A percentile compares a stretch with the other conserved stretches of the same genome.
Evolutionary conservation across 1,284 basidiomycete species (phyloP).

Genomic region (Cryptococcus hybrid): DNA sequence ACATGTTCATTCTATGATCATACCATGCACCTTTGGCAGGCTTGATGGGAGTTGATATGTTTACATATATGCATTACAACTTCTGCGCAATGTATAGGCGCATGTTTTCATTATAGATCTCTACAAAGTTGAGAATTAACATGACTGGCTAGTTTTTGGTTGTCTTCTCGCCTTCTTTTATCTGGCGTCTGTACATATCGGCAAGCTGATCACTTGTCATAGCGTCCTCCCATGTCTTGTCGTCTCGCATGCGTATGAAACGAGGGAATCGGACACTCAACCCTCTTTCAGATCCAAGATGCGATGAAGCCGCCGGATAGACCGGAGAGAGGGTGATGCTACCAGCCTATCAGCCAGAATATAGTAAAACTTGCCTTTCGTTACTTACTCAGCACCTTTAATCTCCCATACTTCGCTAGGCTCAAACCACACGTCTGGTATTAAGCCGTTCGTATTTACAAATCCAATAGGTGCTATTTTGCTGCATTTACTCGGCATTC

Average conservation of each 20-base stretch:
- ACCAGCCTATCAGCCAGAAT: neutral
- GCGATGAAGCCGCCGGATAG: slow-evolving; percentile 72
- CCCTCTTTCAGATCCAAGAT: slow-evolving; percentile 67
- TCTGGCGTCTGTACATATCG: slow-evolving; percentile 65
- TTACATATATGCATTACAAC: neutral
- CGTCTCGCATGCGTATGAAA: slow-evolving; percentile 56
- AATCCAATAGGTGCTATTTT: slow-evolving; percentile 58
- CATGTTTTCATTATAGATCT: too few species aligned
- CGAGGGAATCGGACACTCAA: slow-evolving; percentile 61
- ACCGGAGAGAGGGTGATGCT: slow-evolving; percentile 86
- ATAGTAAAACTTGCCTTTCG: too few species aligned
- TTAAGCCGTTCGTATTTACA: slow-evolving; percentile 70
- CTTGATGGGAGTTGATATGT: slow-evolving; percentile 39
- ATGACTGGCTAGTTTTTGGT: neutral
- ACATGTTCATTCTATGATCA: slow-evolving; percentile 99
- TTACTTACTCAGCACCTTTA: slow-evolving; percentile 73
- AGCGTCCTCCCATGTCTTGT: slow-evolving; percentile 56
- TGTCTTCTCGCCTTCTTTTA: slow-evolving; percentile 19
- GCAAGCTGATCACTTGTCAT: slow-evolving; percentile 60
- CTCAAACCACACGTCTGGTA: slow-evolving; percentile 78
- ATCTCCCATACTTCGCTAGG: slow-evolving; percentile 91
- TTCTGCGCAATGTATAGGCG: too few species aligned
- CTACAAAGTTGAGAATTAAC: neutral
- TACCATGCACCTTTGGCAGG: slow-evolving; percentile 74
- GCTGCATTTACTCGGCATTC: slow-evolving; percentile 63